Conservation (phyloP, 352 stramenopile species). For the Elongisporangium anandrum region DNA sequence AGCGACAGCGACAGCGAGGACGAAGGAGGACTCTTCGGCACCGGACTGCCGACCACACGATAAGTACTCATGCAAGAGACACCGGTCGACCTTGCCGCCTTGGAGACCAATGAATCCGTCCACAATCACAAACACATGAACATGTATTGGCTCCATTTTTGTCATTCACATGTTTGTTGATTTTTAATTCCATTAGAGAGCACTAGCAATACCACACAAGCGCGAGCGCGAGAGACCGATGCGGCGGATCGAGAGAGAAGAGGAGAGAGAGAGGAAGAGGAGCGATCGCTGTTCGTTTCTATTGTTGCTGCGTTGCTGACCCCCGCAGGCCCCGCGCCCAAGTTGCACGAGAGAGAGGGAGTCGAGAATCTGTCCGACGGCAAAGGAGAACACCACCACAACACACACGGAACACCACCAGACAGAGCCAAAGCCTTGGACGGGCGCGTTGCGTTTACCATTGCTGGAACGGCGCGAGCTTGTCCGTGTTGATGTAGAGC, state of each 20-base stretch:
- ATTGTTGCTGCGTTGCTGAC: neutral
- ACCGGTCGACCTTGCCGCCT: too few species aligned
- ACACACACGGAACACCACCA: conserved; percentile 7
- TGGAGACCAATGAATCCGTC: conserved; percentile 6
- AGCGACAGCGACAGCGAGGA: conserved; percentile 75
- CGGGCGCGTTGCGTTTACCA: conserved; percentile 39
- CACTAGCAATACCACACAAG: conserved; percentile 14
- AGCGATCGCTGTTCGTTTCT: conserved; percentile 1
- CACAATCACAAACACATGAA: conserved; percentile 13
- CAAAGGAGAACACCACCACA: conserved; percentile 6
- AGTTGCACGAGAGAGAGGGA: neutral
- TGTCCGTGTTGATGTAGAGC: conserved; percentile 84
- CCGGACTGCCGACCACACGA: conserved; percentile 59
- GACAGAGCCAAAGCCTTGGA: neutral
- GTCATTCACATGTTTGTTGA: neutral
- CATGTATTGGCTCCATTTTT: conserved; percentile 15
- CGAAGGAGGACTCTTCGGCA: conserved; percentile 75
- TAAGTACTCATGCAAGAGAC: conserved; percentile 29
- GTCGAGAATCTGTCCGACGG: neutral
- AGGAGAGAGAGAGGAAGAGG: conserved; percentile 9
- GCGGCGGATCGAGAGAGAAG: neutral
- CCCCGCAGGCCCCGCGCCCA: neutral
- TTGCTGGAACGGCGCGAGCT: conserved; percentile 72
- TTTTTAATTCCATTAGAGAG: conserved; percentile 6
- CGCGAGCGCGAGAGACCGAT: conserved; percentile 1